Evolutionary conservation across 2,329 filamentous ascomycete genomes (phyloP), one percentile per base, ranked within the genome.

Genomic region (Cordyceps cateniannulata): DNA sequence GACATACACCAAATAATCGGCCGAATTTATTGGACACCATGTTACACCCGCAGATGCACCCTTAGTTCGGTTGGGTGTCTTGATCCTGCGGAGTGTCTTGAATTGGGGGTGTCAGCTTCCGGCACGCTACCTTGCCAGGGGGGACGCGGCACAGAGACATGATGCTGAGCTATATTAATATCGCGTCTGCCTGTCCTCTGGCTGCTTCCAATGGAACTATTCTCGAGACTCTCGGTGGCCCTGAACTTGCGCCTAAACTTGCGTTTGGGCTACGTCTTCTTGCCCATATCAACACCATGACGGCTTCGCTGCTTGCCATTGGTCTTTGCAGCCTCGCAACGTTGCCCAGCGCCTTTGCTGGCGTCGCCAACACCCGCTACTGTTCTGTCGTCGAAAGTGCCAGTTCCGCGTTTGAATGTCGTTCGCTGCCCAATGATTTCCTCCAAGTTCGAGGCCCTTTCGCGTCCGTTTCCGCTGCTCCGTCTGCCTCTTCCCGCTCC

Each of bases 321-420:
- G 22, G 38, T 35, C 51, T 62, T 9, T 60, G 44, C 54, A 52
- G 38, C 47, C 38, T 62, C 32, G 57, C 57, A 10, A 38, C 57
- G 8, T 14, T 60, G 25, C 40, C 50, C 10, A 42, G 40, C 32
- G 42, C 47, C 20, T 57, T 57, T 9, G 27, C 57, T 18, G 52
- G 8, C 14, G n/a, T n/a, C n/a, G n/a, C 42, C 22, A 62, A 47
- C 44, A 32, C 57, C 16, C 58, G 27, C 50, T 54, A 60, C 5
- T 60, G 58, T 16, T 60, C 58, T 24, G 58, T 53, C 2, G 18
- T 54, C 9, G 32, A 60, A 14, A 53, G 22, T 8, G 24, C 25
- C 16, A 48, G 29, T 16, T 60, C 58, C 25, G 8, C 58, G 3
- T 10, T 51, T 10, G 29, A 54, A 14, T 60, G 58, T 10, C 58